phyloP scores from a whole-genome alignment of 202 grass and related monocot species.

The Saccharum hybrid region DNA sequence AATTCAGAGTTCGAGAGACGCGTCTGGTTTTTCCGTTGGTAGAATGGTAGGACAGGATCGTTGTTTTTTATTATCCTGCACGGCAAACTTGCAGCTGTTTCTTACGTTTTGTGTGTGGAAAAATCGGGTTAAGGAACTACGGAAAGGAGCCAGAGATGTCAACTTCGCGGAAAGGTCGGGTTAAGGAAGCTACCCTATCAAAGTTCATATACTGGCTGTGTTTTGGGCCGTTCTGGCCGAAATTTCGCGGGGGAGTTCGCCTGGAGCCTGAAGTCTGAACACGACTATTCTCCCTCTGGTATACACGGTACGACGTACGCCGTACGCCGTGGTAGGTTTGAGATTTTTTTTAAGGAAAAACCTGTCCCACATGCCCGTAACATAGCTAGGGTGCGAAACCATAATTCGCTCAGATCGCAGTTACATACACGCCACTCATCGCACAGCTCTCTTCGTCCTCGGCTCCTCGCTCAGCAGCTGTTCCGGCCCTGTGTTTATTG shows the following conservation, averaged over 20 bases:
- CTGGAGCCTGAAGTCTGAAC: background rate
- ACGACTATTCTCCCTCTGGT: no score
- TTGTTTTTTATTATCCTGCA: background rate
- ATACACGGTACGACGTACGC: no score
- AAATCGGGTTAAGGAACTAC: background rate
- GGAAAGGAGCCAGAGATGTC: background rate
- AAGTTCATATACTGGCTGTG: background rate
- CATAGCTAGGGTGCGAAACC: no score
- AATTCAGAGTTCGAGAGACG: conserved; percentile 2
- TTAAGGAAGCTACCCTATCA: background rate
- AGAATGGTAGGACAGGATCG: no score
- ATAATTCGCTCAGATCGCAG: no score
- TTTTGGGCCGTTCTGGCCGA: background rate
- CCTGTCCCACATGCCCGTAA: no score
- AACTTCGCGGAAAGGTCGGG: background rate
- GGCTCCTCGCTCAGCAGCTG: no score
- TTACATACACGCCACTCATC: no score
- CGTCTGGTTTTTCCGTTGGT: conserved; percentile 14
- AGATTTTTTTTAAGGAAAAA: no score
- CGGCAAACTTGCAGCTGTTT: background rate
- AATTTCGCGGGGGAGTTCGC: background rate
- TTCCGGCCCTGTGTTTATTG: no score
- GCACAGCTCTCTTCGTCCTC: no score
- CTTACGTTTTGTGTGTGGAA: conserved; percentile 5
- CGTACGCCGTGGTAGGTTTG: no score